Base-by-base conservation (phyloP, 2,329 filamentous ascomycete genomes). In the Bipolaris gigantea region DNA sequence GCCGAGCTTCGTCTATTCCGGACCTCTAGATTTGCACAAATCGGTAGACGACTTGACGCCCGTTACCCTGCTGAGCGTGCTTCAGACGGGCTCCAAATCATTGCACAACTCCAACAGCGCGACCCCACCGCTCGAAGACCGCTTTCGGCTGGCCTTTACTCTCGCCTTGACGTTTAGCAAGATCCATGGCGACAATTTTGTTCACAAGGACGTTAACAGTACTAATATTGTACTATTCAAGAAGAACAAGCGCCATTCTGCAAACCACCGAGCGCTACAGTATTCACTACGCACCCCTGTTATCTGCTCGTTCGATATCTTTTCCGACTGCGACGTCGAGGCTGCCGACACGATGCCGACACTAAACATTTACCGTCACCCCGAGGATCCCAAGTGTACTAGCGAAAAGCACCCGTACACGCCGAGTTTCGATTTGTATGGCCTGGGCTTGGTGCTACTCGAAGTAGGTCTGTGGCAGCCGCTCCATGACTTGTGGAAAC, bases 391-490 rank as follows among this genome's bases (percentile, higher is more conserved):
- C 9, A 71, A 72, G 43, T 69, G 65, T 35, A 73, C 67, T 8
- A 69, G 70, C 4, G 56, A 58, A 30, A 72, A 69, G 44, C 53
- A 60, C 32, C 56, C 54, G 5, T 67, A 73, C 45, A 65, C 66
- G 4, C 64, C 70, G 10, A 70, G 73, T n/a, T 81, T 78, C 30
- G 89, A 92, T 56, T 76, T 92, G 2, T 91, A 91, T 69, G 86
- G 88, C 6, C 78, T 93, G 1, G 88, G 88, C 16, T 83, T 91
- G 75, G 76, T 91, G 4, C 79, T 93, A 0, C 77, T 92, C 2
- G 89, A 89, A 6, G 85, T 92, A 48, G 89, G 89, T 6, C 74
- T 92, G 8, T 93, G 89, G 89, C 85, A 83, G 3, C 86, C 84
- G 10, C 78, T 91, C 23, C 81, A 80, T 50, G 82, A 79, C 72